A percentile compares a stretch with the other conserved stretches of the same genome.
Conservation (phyloP, 257 asterid species). For the Przewalskia tangutica region DNA sequence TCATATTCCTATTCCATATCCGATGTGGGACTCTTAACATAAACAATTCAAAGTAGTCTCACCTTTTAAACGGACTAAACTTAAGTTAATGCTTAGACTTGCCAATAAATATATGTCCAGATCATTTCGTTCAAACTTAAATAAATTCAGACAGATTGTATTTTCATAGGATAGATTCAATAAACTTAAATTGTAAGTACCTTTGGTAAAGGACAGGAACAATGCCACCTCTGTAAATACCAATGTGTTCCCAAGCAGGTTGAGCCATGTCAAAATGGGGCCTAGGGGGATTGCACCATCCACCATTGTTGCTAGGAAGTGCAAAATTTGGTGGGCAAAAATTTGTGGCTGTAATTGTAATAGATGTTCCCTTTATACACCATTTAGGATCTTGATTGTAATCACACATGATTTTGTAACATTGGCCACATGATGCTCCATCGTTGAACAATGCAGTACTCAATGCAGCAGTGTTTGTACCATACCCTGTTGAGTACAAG, state of each 20-base stretch:
- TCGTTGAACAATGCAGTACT: conserved; percentile 24
- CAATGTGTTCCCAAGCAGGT: conserved; percentile 67
- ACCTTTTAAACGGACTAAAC: neutral
- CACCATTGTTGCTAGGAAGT: conserved; percentile 56
- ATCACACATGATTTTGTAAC: conserved; percentile 52
- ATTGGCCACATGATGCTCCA: conserved; percentile 46
- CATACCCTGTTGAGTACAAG: conserved; percentile 22
- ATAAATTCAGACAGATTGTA: neutral
- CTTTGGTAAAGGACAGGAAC: conserved; percentile 56
- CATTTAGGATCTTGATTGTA: conserved; percentile 23
- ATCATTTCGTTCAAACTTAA: neutral
- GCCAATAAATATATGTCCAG: neutral
- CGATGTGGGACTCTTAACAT: too few relatives aligned
- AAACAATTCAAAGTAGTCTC: neutral
- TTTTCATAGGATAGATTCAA: neutral
- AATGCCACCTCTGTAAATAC: conserved; percentile 52
- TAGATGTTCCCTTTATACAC: conserved; percentile 43
- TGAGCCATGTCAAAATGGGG: conserved; percentile 76
- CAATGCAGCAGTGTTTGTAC: conserved; percentile 26
- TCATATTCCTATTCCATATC: too few relatives aligned
- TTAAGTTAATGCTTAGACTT: neutral
- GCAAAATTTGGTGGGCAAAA: conserved; percentile 63
- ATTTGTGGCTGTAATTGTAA: conserved; percentile 56
- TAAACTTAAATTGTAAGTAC: conserved; percentile 8
- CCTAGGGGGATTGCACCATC: conserved; percentile 80